Base-by-base conservation (phyloP, 179 eudicot genomes). In the Silene coronaria region DNA sequence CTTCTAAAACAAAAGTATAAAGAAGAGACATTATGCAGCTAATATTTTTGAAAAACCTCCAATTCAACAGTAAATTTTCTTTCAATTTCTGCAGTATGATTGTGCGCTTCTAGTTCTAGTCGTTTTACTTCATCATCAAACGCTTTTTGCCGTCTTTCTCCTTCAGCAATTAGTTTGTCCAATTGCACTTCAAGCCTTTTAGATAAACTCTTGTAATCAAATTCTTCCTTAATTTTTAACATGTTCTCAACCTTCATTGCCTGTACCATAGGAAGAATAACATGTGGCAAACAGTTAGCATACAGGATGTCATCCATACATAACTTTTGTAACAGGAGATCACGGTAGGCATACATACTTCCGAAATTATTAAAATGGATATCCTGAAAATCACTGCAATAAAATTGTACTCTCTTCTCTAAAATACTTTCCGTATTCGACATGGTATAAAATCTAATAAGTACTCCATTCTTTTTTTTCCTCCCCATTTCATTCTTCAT, bases 181-280 rank as follows among this genome's bases (percentile, higher is more conserved):
- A 95, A 80, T 76, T 95, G 96, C 63, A 91, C 84, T 81, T 93
- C 99, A 73, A 93, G 97, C 76, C 89, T 87, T 84, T 85, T 88
- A 70, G 91, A 89, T 85, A 95, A 86, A 81, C 97, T 93, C 84
- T 93, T 95, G 86, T 92, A 95, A 80, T 92, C 99, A 81, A 89
- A 92, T 84, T 95, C 99, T 76, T 95, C 99, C 85, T 95, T 95
- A 51, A 95, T 87, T 81, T 84, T 95, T 86, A 95, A 78, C 99
- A 95, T 95, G 75, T 91, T 95, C 82, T 95, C 97, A 85, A 95
- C 99, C 89, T 95, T 95, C 99, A 95, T 95, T 61, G 99, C 99
- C 99, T 95, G 88, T 34, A 17, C 66, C 67, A 80, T 17, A 74
- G 9, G 12, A 46, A 79, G 61, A 22, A 21, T 74, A 69, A 63